Evolutionary conservation across 345 rosid species (phyloP).

Genomic region (Physaria fendleri): DNA sequence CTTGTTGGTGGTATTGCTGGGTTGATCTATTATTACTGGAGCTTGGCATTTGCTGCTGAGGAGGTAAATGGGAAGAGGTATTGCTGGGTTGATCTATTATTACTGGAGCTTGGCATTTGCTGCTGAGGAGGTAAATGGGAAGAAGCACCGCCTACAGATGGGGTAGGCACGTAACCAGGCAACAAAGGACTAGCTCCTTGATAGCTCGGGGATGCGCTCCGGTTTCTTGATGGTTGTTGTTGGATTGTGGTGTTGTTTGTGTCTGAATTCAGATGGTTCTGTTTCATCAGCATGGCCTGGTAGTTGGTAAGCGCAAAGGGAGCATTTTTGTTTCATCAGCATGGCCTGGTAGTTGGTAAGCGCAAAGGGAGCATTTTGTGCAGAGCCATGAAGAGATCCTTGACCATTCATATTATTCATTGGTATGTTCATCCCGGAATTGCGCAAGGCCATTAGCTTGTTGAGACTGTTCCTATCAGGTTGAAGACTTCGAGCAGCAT

Average conservation of each 20-base stretch:
- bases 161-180: conserved; percentile 57
- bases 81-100: conserved; percentile 45
- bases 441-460: conserved; percentile 66
- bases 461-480: conserved; percentile 74
- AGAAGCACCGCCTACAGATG: conserved; percentile 23
- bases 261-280: conserved; percentile 69
- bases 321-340: conserved; percentile 79
- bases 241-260: conserved; percentile 41
- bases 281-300: conserved; percentile 70
- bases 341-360: conserved; percentile 67
- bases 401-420: conserved; percentile 53
- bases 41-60: conserved; percentile 48
- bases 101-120: conserved; percentile 42
- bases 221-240: conserved; percentile 54
- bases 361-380: conserved; percentile 79
- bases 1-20: conserved; percentile 46
- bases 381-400: conserved; percentile 62
- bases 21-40: conserved; percentile 39
- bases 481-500: conserved; percentile 64
- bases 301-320: conserved; percentile 69
- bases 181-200: conserved; percentile 50
- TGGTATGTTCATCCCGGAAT: conserved; percentile 48
- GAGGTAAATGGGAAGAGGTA: no score
- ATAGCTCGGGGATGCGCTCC: conserved; percentile 56
- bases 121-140: conserved; percentile 52